phyloP scores from a whole-genome alignment of 2,329 filamentous ascomycete species.

The Fusarium liriodendri region DNA sequence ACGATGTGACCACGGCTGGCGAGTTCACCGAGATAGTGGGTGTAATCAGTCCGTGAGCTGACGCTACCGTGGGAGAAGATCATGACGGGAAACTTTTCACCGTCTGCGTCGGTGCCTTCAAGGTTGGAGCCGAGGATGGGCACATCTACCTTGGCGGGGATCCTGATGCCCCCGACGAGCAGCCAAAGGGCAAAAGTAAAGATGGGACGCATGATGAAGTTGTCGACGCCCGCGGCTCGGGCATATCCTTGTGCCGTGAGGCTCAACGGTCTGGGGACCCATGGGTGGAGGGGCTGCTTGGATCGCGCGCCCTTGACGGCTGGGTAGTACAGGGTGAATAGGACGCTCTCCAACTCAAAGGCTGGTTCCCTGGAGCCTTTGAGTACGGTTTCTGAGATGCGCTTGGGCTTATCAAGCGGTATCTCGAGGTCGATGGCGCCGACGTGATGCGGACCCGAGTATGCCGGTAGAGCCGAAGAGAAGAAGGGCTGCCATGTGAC shows the following conservation, averaged over 20 bases:
- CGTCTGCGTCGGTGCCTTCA: conserved; percentile 15
- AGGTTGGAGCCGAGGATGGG: conserved; percentile 49
- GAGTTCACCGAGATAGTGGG: conserved; percentile 61
- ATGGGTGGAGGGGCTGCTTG: conserved; percentile 50
- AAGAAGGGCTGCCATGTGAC: conserved; percentile 55
- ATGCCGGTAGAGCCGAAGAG: conserved; percentile 56
- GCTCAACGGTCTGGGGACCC: conserved; percentile 57
- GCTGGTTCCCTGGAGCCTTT: conserved; percentile 51
- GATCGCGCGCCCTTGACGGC: conserved; percentile 45
- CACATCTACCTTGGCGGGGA: conserved; percentile 60
- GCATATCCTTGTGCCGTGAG: conserved; percentile 61
- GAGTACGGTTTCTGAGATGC: conserved; percentile 49
- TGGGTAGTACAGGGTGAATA: conserved; percentile 64
- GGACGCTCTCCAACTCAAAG: conserved; percentile 59
- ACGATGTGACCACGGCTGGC: conserved; percentile 62
- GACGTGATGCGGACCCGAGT: conserved; percentile 58
- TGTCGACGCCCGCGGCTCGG: conserved; percentile 56
- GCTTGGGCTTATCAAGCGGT: conserved; percentile 48
- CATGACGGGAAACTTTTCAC: conserved; percentile 55
- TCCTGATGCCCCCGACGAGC: conserved; percentile 57
- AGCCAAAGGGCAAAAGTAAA: conserved; percentile 56
- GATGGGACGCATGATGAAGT: conserved; percentile 55
- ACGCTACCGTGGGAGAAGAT: conserved; percentile 66
- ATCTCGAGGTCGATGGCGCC: conserved; percentile 62
- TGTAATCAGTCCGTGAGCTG: conserved; percentile 63